These are phyloP conservation scores for Torulaspora microellipsoides DNA, from an alignment of 805 yeast genomes.

Conservation along the genomic window DNA sequence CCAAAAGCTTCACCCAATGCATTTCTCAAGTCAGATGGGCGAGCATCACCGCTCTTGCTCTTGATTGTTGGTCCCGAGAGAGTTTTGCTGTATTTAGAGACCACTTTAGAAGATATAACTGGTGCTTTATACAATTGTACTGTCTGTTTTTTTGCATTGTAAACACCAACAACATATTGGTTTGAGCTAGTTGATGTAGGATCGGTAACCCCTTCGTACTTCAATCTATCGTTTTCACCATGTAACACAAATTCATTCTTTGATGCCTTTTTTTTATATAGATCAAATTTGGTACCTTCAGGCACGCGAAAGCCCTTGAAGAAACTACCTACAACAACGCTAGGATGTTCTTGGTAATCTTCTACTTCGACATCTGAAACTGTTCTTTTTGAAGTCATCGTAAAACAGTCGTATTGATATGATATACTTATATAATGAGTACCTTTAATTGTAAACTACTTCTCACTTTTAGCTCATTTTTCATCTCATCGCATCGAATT, in stretches of 20 bases:
- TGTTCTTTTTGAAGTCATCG: conserved; percentile 18
- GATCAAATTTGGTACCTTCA: conserved; percentile 51
- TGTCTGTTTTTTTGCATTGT: conserved; percentile 60
- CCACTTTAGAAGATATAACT: conserved; percentile 55
- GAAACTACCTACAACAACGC: conserved; percentile 61
- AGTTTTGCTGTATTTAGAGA: conserved; percentile 55
- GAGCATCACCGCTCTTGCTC: conserved; percentile 46
- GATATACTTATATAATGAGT: too few species aligned
- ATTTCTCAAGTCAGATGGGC: conserved; percentile 58
- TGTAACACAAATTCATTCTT: conserved; percentile 51
- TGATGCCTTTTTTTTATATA: conserved; percentile 45
- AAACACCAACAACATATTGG: conserved; percentile 70
- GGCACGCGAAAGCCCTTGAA: conserved; percentile 74
- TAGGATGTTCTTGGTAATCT: conserved; percentile 42
- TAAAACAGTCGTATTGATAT: background rate
- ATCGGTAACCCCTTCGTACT: conserved; percentile 58
- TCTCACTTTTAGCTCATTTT: too few species aligned
- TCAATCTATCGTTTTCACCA: conserved; percentile 72
- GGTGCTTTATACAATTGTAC: conserved; percentile 65
- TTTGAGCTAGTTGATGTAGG: conserved; percentile 35
- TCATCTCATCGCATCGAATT: conserved; percentile 4
- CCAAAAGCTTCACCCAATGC: conserved; percentile 95
- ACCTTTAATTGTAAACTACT: too few species aligned
- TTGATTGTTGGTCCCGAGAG: conserved; percentile 60
- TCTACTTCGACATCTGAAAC: conserved; percentile 26